Base-by-base conservation (phyloP, 2,329 filamentous ascomycete genomes). In the Colletotrichum kahawae region DNA sequence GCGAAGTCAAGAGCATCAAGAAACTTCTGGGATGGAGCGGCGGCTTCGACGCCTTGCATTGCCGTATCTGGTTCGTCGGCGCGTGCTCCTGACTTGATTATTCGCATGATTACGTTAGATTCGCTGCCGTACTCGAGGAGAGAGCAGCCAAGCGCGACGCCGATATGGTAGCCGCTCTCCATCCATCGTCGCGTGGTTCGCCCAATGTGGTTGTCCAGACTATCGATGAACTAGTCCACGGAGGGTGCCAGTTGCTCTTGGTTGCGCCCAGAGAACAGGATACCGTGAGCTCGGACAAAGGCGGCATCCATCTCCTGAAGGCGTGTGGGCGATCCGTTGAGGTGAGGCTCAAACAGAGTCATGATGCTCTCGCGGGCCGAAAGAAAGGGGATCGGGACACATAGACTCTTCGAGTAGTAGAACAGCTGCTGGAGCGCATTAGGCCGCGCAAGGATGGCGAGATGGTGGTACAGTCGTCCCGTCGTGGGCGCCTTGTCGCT, bases 401-500 rank as follows among this genome's bases (percentile, higher is more conserved):
- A 94, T 0, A 96, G 86, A 0, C 92, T 92, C 77, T 95, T 95
- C 0, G 88, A 84, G 78, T 95, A 96, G 77, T 91, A 94, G 79
- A 91, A 95, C 0, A 96, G 83, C 80, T 96, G 94, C 75, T 93
- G 91, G 0, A 95, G 83, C 1, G 90, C 89, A 76, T 94, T 92
- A 0, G 93, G 93, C 0, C 93, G 86, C 0, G 94, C 93, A 0
- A 96, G 82, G 34, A 96, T 96, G 0, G 95, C 96, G 1, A 98
- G 87, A 80, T 98, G 95, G 78, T 98, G 95, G 76, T 98, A 96
- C 0, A 98, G 87, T 0, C 96, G 89, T 0, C 96, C 96, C 0
- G 94, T 92, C 0, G 90, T 90, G 0, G 96, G 95, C 1, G 91
- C 91, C 43, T 92, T 93, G 78, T 98, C 94, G 0, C 94, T 94